Evolutionary conservation across 768 basidiomycete genomes (phyloP).

Genomic region (Hemileccinum impolitum): DNA sequence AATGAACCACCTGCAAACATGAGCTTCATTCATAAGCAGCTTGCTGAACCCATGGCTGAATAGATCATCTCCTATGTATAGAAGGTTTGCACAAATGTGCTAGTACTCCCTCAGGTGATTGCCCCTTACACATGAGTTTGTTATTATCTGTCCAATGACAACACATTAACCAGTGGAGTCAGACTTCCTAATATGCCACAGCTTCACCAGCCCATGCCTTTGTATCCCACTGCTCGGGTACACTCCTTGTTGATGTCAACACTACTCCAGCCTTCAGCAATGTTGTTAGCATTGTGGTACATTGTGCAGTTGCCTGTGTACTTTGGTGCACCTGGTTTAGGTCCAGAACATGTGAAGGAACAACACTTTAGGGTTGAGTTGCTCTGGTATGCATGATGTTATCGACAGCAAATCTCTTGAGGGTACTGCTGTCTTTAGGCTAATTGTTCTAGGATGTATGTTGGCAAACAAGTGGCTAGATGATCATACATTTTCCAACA

Average conservation of each 20-base stretch:
- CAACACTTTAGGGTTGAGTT: constrained; percentile 61
- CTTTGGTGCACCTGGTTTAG: constrained; percentile 50
- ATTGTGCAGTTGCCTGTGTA: constrained; percentile 75
- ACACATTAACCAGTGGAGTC: constrained; percentile 10
- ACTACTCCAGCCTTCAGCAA: constrained; percentile 75
- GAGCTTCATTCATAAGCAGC: constrained; percentile 59
- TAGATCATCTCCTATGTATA: constrained; percentile 80
- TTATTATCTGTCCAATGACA: not conserved
- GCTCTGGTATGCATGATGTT: constrained; percentile 44
- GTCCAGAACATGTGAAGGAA: constrained; percentile 55
- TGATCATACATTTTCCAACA: constrained; percentile 86
- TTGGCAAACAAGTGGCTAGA: constrained; percentile 87
- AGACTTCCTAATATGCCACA: constrained; percentile 30
- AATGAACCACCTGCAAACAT: constrained; percentile 34
- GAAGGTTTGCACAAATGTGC: constrained; percentile 74
- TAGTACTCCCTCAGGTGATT: constrained; percentile 54
- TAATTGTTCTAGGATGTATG: constrained; percentile 80
- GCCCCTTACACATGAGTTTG: constrained; percentile 52
- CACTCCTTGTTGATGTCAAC: constrained; percentile 77
- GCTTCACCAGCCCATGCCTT: constrained; percentile 40
- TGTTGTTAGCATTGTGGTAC: constrained; percentile 79
- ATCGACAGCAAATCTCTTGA: constrained; percentile 49
- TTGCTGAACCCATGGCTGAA: constrained; percentile 73
- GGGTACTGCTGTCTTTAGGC: constrained; percentile 62
- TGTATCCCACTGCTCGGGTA: constrained; percentile 51